A percentile compares a stretch with the other conserved stretches of the same genome.
Conservation (phyloP, 495 filamentous ascomycete genomes). For the Lasiosphaeria hispida region DNA sequence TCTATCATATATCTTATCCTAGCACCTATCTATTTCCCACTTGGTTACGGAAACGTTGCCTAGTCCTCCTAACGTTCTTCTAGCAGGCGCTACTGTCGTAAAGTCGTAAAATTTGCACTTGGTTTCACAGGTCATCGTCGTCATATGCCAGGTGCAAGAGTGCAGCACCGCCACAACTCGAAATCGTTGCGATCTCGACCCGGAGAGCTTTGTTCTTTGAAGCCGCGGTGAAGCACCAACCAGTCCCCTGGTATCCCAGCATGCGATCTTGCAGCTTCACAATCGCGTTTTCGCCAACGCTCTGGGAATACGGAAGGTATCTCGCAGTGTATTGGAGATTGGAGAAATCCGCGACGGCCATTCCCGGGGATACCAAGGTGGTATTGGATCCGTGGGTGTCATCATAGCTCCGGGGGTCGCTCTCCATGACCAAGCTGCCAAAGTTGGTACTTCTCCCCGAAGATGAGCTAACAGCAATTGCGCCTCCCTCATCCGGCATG, state of each 20-base stretch:
- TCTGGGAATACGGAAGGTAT: conserved; percentile 16
- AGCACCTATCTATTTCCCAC: too few relatives aligned
- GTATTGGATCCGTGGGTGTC: conserved; percentile 3
- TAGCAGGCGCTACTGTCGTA: too few relatives aligned
- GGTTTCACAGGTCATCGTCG: too few relatives aligned
- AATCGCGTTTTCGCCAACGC: conserved; percentile 13
- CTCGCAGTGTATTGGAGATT: conserved; percentile 7
- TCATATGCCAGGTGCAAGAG: too few relatives aligned
- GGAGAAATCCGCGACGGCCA: conserved; percentile 16
- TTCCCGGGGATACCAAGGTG: conserved; percentile 15
- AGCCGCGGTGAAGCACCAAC: conserved; percentile 8
- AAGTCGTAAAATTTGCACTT: too few relatives aligned
- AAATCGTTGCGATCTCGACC: background rate
- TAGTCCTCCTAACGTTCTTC: too few relatives aligned
- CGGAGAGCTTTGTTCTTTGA: conserved; percentile 2
- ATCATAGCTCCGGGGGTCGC: conserved; percentile 17
- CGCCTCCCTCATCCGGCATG: conserved; percentile 22
- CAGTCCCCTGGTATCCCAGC: background rate
- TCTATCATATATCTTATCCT: too few relatives aligned
- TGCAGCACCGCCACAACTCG: conserved; percentile 13
- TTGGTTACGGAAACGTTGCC: too few relatives aligned
- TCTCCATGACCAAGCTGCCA: conserved; percentile 17
- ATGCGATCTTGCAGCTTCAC: conserved; percentile 17
- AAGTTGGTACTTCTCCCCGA: conserved; percentile 4
- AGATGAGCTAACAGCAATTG: conserved; percentile 16